Evolutionary conservation across 805 yeast species (phyloP), one percentile per base, ranked within the genome.

Genomic region (Starmerella floris): DNA sequence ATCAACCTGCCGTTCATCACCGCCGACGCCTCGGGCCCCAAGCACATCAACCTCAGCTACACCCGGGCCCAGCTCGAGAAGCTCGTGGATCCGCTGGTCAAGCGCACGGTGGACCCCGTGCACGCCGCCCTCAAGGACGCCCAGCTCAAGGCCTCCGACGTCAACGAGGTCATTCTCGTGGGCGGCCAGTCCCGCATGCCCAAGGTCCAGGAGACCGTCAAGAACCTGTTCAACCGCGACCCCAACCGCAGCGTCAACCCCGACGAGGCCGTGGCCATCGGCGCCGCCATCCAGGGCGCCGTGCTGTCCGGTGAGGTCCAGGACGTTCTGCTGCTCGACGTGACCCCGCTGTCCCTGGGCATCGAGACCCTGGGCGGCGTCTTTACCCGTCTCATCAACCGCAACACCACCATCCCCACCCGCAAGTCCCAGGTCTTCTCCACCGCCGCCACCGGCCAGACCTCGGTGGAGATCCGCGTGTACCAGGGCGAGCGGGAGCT

Each of bases 401-500:
- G 93, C 70, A 82, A 85, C 78, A 85, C 96, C 56, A 85, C 96
- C 51, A 84, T 85, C 54, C 96, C 96, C 66, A 84, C 95, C 58
- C 83, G 84, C 77, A 85, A 85, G 72, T 82, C 94, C 38, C 95
- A 85, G 72, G 77, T 85, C 59, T 85, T 87, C 80, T 83, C 94
- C 42, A 84, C 95, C 58, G 95, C 95, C 51, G 85, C 94, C 53
- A 81, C 88, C 57, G 95, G 95, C 64, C 95, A 84, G 74, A 84
- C 95, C 52, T 81, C 94, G 57, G 94, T 84, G 56, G 94, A 84
- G 73, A 85, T 85, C 70, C 80, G 95, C 72, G 96, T 85, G 48
- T 87, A 83, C 95, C 95, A 85, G 73, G 96, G 96, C 74, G 96
- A 85, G 76, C 83, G 96, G 75, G 95, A 85, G 72, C 78, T 87